Percentiles rank a stretch among this genome's conserved stretches.
These are phyloP conservation scores for Crataegus laevigata DNA, from an alignment of 306 rosid genomes.

Conservation along the genomic window DNA sequence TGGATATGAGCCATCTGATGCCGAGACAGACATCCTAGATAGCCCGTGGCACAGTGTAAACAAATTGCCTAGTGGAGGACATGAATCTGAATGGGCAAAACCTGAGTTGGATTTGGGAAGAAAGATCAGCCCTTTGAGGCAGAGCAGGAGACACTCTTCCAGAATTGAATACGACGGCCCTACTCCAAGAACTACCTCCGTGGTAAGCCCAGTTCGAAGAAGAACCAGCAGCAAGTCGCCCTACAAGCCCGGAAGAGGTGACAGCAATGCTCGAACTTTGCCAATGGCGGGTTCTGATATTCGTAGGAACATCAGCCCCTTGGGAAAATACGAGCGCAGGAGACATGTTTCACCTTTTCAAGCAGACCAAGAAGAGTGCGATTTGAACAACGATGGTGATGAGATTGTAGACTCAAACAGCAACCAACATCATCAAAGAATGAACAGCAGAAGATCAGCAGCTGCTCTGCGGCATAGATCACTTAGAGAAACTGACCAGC, in stretches of 20 bases:
- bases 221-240: conserved; percentile 59
- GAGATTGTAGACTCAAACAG: conserved; percentile 8
- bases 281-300: conserved; percentile 16
- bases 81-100: conserved; percentile 23
- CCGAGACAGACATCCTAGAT: conserved; percentile 66
- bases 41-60: conserved; percentile 43
- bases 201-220: conserved; percentile 21
- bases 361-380: conserved; percentile 11
- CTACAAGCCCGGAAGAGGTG: conserved; percentile 35
- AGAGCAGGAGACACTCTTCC: conserved; percentile 36
- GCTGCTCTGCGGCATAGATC: conserved; percentile 64
- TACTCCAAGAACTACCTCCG: conserved; percentile 6
- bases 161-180: conserved; percentile 32
- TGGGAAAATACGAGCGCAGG: conserved; percentile 37
- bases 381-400: conserved; percentile 6
- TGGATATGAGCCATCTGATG: conserved; percentile 89
- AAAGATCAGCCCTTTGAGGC: conserved; percentile 30
- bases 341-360: conserved; percentile 42
- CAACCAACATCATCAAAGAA: conserved; percentile 18
- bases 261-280: conserved; percentile 1
- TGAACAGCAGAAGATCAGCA: conserved; percentile 34
- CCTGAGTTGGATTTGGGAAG: conserved; percentile 8
- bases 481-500: conserved; percentile 26
- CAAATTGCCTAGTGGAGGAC: conserved; percentile 11
- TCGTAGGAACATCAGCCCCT: conserved; percentile 44